These are phyloP conservation scores for Botrytis byssoidea DNA, from an alignment of 2,329 filamentous ascomycete genomes.

Conservation along the genomic window DNA sequence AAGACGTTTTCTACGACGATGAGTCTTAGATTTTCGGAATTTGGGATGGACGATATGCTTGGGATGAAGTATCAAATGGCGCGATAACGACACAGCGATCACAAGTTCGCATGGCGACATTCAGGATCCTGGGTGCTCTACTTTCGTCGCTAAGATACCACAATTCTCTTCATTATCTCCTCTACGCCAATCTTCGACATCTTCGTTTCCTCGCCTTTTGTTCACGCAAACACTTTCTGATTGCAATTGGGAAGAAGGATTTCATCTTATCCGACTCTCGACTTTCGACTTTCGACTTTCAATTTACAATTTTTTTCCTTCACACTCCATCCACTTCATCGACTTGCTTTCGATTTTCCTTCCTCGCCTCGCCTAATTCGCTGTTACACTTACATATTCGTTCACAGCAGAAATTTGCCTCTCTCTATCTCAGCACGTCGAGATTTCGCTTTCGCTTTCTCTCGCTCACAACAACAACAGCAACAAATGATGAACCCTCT, in stretches of 20 bases:
- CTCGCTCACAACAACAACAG: too few relatives aligned
- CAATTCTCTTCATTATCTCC: not conserved
- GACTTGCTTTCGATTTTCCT: not conserved
- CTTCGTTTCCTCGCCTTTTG: not conserved
- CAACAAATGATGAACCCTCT: not conserved
- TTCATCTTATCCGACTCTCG: not conserved
- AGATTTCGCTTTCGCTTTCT: not conserved
- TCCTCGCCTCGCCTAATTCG: not conserved
- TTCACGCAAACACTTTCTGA: not conserved
- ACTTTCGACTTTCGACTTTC: not conserved
- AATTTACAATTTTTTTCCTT: not conserved
- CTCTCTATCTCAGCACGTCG: not conserved
- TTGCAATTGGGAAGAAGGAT: not conserved
- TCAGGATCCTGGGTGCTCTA: not conserved
- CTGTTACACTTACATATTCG: not conserved
- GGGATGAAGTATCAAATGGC: not conserved
- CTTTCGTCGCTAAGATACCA: not conserved
- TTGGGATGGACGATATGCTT: too few relatives aligned
- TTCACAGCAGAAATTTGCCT: not conserved
- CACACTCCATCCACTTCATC: not conserved
- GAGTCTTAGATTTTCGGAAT: not conserved
- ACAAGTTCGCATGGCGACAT: not conserved
- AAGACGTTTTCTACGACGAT: not conserved
- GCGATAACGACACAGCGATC: too few relatives aligned
- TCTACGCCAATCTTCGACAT: not conserved